Conservation (phyloP, 176 grass and related monocot species). For the Rhynchospora tenuis region DNA sequence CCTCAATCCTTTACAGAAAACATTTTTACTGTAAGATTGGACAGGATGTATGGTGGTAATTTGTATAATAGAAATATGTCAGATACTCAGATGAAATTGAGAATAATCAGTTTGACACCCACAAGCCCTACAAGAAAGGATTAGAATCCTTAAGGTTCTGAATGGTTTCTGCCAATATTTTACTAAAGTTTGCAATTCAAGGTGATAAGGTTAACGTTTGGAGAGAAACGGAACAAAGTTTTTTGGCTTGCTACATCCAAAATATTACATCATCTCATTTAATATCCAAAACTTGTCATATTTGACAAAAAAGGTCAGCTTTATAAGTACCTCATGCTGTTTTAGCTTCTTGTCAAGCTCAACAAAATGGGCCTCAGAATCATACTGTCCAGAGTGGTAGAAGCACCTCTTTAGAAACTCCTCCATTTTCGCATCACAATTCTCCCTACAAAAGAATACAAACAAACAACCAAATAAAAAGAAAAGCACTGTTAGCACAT, state of each 20-base stretch:
- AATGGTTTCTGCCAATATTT: background rate
- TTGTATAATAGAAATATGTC: background rate
- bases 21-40: background rate
- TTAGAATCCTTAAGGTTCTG: background rate
- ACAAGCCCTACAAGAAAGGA: background rate
- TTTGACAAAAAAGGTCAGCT: slow-evolving; percentile 1
- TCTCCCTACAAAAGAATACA: slow-evolving; percentile 54
- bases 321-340: slow-evolving; percentile 66
- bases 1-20: background rate
- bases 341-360: slow-evolving; percentile 82
- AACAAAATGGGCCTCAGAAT: slow-evolving; percentile 65
- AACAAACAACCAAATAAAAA: slow-evolving; percentile 5
- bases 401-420: slow-evolving; percentile 95
- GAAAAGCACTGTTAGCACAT: background rate
- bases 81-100: background rate
- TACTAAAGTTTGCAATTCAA: background rate
- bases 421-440: slow-evolving; percentile 92
- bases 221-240: background rate
- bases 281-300: background rate
- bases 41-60: background rate
- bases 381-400: slow-evolving; percentile 97
- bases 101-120: background rate
- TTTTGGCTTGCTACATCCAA: background rate
- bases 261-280: background rate
- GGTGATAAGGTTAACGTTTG: background rate